Evolutionary conservation across 2,329 filamentous ascomycete genomes (phyloP).

Genomic region (Xylaria digitata): DNA sequence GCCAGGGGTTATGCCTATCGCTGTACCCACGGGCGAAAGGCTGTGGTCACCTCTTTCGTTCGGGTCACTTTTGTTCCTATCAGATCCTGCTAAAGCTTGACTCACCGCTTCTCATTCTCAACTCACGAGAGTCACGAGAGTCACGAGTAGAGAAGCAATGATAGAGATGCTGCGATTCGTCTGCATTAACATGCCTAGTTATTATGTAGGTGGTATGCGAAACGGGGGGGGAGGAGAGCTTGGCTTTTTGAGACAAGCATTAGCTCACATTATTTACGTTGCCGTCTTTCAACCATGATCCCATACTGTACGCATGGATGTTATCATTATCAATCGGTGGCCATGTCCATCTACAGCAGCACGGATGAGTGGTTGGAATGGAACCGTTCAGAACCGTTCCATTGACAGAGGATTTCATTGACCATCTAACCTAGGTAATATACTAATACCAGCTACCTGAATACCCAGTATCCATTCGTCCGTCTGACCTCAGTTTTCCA

Average conservation of each 20-base stretch:
- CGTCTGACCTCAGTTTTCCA: conserved; percentile 13
- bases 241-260: conserved; percentile 4
- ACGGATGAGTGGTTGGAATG: too few relatives aligned
- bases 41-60: conserved; percentile 21
- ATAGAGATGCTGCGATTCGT: not conserved
- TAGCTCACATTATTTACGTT: conserved; percentile 1
- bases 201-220: conserved; percentile 16
- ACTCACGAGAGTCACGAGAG: conserved; percentile 12
- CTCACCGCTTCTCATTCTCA: conserved; percentile 32
- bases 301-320: too few relatives aligned
- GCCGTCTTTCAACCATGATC: too few relatives aligned
- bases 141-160: conserved; percentile 14
- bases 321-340: too few relatives aligned
- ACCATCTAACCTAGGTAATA: too few relatives aligned
- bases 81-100: conserved; percentile 6
- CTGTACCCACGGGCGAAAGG: conserved; percentile 22
- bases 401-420: too few relatives aligned
- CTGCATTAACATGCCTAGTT: conserved; percentile 10
- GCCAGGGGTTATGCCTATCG: conserved; percentile 12
- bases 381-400: too few relatives aligned
- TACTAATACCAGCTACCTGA: not conserved
- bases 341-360: too few relatives aligned
- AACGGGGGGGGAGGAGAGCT: conserved; percentile 18
- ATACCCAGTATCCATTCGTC: conserved; percentile 1
- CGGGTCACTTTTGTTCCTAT: conserved; percentile 6